Conservation (phyloP, 352 stramenopile species). For the Phytophthora melonis region DNA sequence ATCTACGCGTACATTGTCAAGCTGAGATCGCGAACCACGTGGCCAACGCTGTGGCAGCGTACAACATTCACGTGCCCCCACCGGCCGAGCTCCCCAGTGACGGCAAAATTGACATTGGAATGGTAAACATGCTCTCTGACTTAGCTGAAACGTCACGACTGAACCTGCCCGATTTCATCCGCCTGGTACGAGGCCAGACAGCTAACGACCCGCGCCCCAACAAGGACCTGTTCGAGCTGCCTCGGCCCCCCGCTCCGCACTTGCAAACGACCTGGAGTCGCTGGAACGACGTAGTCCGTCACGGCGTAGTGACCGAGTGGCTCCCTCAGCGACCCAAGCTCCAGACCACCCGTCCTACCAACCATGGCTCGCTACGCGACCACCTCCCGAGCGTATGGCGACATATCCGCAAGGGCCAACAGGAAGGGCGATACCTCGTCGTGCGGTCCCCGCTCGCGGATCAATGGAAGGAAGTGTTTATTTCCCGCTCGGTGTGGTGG, state of each 20-base stretch:
- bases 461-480: constrained; percentile 4
- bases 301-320: constrained; percentile 16
- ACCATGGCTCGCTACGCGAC: not conserved
- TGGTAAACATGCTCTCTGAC: not conserved
- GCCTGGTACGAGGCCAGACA: constrained; percentile 14
- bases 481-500: not conserved
- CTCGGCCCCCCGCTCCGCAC: not conserved
- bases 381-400: not conserved
- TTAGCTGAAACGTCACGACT: not conserved
- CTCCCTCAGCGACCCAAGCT: not conserved
- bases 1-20: not conserved
- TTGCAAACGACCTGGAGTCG: not conserved
- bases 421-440: constrained; percentile 3
- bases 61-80: not conserved
- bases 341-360: not conserved
- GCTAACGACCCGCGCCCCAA: constrained; percentile 6
- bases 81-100: not conserved
- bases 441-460: not conserved
- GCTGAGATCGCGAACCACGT: not conserved
- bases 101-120: not conserved
- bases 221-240: constrained; percentile 20
- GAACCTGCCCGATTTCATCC: constrained; percentile 8
- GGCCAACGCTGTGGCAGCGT: not conserved
- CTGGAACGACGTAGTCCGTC: constrained; percentile 8
- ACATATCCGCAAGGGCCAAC: constrained; percentile 11